These are phyloP conservation scores for Acaromyces ingoldii DNA, from an alignment of 1,284 basidiomycete genomes.

Conservation along the genomic window DNA sequence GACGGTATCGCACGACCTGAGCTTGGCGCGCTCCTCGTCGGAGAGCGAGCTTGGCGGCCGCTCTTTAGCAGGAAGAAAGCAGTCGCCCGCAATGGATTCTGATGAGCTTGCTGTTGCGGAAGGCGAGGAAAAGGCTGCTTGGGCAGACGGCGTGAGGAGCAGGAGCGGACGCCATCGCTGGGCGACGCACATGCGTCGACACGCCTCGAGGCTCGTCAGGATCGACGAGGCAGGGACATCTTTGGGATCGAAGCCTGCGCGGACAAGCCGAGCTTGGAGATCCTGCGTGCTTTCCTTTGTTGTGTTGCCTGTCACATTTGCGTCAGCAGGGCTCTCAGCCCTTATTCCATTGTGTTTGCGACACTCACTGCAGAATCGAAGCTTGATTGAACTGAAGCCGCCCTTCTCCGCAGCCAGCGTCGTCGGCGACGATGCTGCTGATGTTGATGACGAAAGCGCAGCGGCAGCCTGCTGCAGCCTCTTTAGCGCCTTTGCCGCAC, in stretches of 20 bases:
- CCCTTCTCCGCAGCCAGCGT: background rate
- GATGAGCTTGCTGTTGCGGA: background rate
- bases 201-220: constrained; percentile 1
- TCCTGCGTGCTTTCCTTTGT: constrained; percentile 19
- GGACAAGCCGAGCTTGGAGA: background rate
- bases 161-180: background rate
- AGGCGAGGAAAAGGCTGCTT: background rate
- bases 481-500: constrained; percentile 58
- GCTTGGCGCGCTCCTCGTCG: background rate
- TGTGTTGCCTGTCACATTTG: too few relatives aligned
- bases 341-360: too few relatives aligned
- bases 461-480: too few relatives aligned
- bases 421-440: background rate
- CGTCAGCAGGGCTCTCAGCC: too few relatives aligned
- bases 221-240: background rate
- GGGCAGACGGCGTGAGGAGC: background rate
- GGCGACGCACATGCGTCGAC: background rate
- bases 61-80: background rate
- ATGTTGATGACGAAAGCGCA: too few relatives aligned
- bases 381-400: background rate
- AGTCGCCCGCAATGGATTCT: too few relatives aligned
- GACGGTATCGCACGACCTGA: constrained; percentile 59
- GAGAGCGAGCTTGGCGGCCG: background rate
- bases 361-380: constrained; percentile 13
- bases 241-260: background rate